Conservation (phyloP, 208 protist species). For the Leishmania lainsoni region DNA sequence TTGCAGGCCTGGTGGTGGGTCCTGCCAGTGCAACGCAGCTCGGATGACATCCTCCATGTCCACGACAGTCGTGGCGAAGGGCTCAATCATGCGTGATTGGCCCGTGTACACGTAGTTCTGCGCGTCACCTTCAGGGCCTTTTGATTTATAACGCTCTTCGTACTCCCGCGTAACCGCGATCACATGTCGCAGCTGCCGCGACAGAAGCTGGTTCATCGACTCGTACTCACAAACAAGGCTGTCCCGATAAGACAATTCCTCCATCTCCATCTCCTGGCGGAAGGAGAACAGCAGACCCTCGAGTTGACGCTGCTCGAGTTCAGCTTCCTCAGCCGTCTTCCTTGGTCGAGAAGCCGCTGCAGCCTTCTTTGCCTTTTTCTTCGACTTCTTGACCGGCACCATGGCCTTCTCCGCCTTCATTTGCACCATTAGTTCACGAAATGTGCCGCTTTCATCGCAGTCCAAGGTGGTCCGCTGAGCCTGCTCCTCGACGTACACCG, state of each 20-base stretch:
- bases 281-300: constrained; percentile 51
- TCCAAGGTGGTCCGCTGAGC: constrained; percentile 49
- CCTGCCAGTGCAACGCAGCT: constrained; percentile 56
- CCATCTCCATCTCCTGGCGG: constrained; percentile 59
- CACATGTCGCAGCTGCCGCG: constrained; percentile 59
- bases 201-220: constrained; percentile 55
- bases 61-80: constrained; percentile 65
- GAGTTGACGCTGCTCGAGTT: constrained; percentile 56
- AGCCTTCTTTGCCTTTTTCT: constrained; percentile 55
- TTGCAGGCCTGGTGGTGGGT: constrained; percentile 66
- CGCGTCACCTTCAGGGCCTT: constrained; percentile 27
- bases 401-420: constrained; percentile 37
- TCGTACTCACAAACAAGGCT: constrained; percentile 61
- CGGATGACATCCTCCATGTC: constrained; percentile 72
- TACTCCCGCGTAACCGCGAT: constrained; percentile 65
- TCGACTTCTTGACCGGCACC: constrained; percentile 52
- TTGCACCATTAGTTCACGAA: constrained; percentile 34
- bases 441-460: constrained; percentile 38
- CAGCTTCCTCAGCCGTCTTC: constrained; percentile 54
- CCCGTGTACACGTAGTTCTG: constrained; percentile 67
- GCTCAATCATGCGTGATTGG: constrained; percentile 63
- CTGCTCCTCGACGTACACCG: constrained; percentile 68
- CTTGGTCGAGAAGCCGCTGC: constrained; percentile 29
- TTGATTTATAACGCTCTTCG: constrained; percentile 56
- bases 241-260: constrained; percentile 46